A percentile compares a stretch with the other conserved stretches of the same genome.
Conservation (phyloP, 805 yeast genomes). For the Candida montana region DNA sequence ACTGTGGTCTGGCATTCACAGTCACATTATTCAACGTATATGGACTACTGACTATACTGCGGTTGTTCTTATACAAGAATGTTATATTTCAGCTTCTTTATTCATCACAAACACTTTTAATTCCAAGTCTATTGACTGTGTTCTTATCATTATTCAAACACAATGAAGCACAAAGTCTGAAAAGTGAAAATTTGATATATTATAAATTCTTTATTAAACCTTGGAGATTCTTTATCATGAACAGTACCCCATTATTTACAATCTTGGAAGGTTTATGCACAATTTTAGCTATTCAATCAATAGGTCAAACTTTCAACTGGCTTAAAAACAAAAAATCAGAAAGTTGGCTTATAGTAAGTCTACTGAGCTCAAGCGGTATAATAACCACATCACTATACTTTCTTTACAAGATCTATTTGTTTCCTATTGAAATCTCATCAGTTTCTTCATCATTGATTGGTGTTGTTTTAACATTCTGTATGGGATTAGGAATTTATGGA, state of each 20-base stretch:
- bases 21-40: slow-evolving; percentile 67
- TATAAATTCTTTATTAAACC: slow-evolving; percentile 41
- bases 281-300: slow-evolving; percentile 82
- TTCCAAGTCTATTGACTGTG: slow-evolving; percentile 76
- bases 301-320: slow-evolving; percentile 79
- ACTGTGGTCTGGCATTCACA: slow-evolving; percentile 84
- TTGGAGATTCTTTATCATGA: slow-evolving; percentile 69
- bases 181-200: slow-evolving; percentile 20
- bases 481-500: slow-evolving; percentile 75
- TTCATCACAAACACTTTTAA: slow-evolving; percentile 73
- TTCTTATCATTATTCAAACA: slow-evolving; percentile 51
- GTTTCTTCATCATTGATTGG: slow-evolving; percentile 84
- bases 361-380: slow-evolving; percentile 67
- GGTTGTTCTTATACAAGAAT: slow-evolving; percentile 41
- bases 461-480: slow-evolving; percentile 70
- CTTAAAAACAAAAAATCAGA: slow-evolving; percentile 59
- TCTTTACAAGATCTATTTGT: slow-evolving; percentile 75
- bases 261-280: slow-evolving; percentile 92
- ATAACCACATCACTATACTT: slow-evolving; percentile 75
- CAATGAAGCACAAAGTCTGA: slow-evolving; percentile 22
- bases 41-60: slow-evolving; percentile 64
- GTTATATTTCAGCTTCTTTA: slow-evolving; percentile 42
- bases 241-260: slow-evolving; percentile 87
- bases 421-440: slow-evolving; percentile 56
- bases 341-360: slow-evolving; percentile 66